Base-by-base conservation (phyloP, 257 asterid genomes). In the Solanum tarijense region DNA sequence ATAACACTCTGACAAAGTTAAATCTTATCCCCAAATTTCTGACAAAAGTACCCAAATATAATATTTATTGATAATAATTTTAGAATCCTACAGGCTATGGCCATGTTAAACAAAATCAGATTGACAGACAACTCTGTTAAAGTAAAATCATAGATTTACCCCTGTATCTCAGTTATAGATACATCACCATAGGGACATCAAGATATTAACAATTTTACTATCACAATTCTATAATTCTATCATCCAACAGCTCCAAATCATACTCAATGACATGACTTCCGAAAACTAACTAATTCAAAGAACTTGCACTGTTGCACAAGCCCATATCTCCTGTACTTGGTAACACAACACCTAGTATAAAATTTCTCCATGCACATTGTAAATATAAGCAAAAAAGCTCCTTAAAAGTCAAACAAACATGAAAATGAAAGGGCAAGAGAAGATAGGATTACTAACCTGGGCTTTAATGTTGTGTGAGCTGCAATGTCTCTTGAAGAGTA, bases 401-500 rank as follows among this genome's bases (percentile, higher is more conserved):
- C 18, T 43, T 79, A 16, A 14, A 79, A 43, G 13, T 41, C 62
- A 5, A 23, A 46, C 14, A 65, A 16, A 86, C 6, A 29, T 68
- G 32, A 46, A 18, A 25, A 52, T 6, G 8, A 12, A 23, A 73
- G 4, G 11, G 20, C 41, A 4, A 27, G 55, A 2, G 4, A 6
- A 16, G 48, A 34, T 5, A 71, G n/a, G 38, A 75, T 25, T 29
- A 35, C 41, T 10, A 66, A 96, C 99, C 99, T 95, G 43, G 99
- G 98, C 86, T 97, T 97, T 79, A 97, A 89, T 73, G 96, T 91
- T 41, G 99, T 97, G 88, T 97, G 99, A 62, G 99, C 48, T 55
- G 99, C 99, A 83, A 96, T 93, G 86, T 96, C 99, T 91, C 99
- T 91, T 34, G 99, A 97, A 32, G 99, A 97, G 87, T 97, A 97